phyloP scores from a whole-genome alignment of 1,139 yeast genomes.

The Yamadazyma mexicana region DNA sequence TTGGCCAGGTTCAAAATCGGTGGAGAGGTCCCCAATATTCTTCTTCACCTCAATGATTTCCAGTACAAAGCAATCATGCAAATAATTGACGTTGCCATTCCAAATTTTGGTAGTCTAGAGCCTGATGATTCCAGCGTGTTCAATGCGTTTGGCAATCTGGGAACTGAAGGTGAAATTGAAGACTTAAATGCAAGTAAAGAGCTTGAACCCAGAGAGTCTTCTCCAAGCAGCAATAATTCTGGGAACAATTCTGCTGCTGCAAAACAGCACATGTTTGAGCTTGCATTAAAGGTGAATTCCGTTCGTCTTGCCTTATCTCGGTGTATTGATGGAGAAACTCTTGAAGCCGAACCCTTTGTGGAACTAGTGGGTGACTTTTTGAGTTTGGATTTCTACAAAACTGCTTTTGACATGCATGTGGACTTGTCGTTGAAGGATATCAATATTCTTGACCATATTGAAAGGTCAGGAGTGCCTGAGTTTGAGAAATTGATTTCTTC shows the following conservation, averaged over 20 bases:
- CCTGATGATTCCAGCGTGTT: constrained; percentile 34
- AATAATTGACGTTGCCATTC: constrained; percentile 68
- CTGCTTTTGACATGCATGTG: constrained; percentile 62
- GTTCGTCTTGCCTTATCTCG: constrained; percentile 66
- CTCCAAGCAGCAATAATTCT: too few relatives aligned
- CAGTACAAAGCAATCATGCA: constrained; percentile 89
- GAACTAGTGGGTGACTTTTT: constrained; percentile 72
- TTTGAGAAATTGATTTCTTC: constrained; percentile 74
- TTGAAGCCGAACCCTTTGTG: constrained; percentile 66
- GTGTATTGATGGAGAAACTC: constrained; percentile 61
- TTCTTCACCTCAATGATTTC: constrained; percentile 76
- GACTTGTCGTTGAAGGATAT: constrained; percentile 66
- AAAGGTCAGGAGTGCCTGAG: constrained; percentile 59
- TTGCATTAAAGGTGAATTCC: constrained; percentile 64
- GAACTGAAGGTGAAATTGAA: constrained; percentile 20
- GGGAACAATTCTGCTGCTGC: constrained; percentile 18
- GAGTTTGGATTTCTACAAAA: constrained; percentile 58
- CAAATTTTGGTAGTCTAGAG: constrained; percentile 47
- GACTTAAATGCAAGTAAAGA: constrained; percentile 10
- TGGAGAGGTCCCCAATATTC: constrained; percentile 77
- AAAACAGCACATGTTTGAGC: constrained; percentile 65
- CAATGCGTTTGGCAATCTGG: constrained; percentile 32
- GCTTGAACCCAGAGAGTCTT: constrained; percentile 3
- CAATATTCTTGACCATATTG: constrained; percentile 73
- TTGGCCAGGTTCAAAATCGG: constrained; percentile 72